Conservation (phyloP, 2,329 filamentous ascomycete genomes). For the Thielaviopsis populi region DNA sequence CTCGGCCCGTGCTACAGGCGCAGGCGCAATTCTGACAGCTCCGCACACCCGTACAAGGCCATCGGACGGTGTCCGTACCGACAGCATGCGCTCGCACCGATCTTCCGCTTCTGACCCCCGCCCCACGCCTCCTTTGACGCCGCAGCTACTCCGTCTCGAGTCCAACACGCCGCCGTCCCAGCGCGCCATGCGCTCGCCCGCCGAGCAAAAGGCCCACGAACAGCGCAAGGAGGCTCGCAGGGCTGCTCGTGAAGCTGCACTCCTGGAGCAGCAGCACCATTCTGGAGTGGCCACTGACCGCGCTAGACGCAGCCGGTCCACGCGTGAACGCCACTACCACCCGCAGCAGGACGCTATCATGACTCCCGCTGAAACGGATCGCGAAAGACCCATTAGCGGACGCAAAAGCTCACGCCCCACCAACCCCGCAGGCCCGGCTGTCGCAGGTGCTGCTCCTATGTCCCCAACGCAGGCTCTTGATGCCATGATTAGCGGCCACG, state of each 20-base stretch:
- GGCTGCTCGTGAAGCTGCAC: background rate
- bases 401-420: background rate
- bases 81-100: constrained; percentile 12
- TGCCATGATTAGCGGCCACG: background rate
- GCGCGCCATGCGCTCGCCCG: constrained; percentile 3
- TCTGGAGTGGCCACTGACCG: background rate
- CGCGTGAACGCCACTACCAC: background rate
- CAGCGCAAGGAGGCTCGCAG: background rate
- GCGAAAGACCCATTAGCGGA: background rate
- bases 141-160: constrained; percentile 2
- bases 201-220: background rate
- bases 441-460: background rate
- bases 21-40: background rate
- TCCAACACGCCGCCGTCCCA: constrained; percentile 9
- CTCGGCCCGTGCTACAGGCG: background rate
- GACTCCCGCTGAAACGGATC: background rate
- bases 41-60: background rate
- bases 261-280: background rate
- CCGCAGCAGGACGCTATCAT: background rate
- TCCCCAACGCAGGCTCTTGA: background rate
- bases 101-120: constrained; percentile 3
- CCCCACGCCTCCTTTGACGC: background rate
- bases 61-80: constrained; percentile 1
- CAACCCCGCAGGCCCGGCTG: background rate
- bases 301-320: background rate